These are phyloP conservation scores for Rubia occidens DNA, from an alignment of 305 asterid species.

Conservation along the genomic window DNA sequence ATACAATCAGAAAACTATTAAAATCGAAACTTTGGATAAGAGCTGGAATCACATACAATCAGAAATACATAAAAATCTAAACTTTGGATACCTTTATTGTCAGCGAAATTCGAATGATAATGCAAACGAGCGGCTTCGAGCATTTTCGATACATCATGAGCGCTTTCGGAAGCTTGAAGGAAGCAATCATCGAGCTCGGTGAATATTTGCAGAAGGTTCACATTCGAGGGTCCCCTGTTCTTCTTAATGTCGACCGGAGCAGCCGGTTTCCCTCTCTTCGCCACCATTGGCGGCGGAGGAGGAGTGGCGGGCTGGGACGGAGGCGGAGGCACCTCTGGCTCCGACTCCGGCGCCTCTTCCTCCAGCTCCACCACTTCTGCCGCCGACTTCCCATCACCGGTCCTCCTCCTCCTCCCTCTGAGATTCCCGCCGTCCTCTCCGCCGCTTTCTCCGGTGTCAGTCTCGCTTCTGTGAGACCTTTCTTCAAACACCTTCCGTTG, in stretches of 20 bases:
- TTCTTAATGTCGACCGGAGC: conserved; percentile 46
- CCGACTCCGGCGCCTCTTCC: conserved; percentile 34
- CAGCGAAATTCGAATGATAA: conserved; percentile 95
- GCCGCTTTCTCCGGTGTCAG: conserved; percentile 20
- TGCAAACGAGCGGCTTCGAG: conserved; percentile 95
- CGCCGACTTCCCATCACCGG: background rate
- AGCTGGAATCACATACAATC: background rate
- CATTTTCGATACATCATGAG: conserved; percentile 87
- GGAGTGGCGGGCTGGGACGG: conserved; percentile 30
- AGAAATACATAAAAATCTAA: background rate
- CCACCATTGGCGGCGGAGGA: conserved; percentile 24
- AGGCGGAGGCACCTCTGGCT: conserved; percentile 47
- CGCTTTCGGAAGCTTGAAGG: conserved; percentile 85
- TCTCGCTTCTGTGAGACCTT: conserved; percentile 43
- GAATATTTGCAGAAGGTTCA: conserved; percentile 58
- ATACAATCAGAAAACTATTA: background rate
- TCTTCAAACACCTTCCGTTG: conserved; percentile 52
- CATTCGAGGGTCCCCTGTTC: conserved; percentile 32
- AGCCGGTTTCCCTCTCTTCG: conserved; percentile 51
- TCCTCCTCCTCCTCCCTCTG: conserved; percentile 27
- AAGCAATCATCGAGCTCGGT: conserved; percentile 79
- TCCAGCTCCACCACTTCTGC: conserved; percentile 8
- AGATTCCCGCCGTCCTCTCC: conserved; percentile 21
- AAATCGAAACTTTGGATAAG: background rate
- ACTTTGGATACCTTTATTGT: conserved; percentile 53